Conservation (phyloP, 1,139 yeast species). For the Suhomyces guaymorum region DNA sequence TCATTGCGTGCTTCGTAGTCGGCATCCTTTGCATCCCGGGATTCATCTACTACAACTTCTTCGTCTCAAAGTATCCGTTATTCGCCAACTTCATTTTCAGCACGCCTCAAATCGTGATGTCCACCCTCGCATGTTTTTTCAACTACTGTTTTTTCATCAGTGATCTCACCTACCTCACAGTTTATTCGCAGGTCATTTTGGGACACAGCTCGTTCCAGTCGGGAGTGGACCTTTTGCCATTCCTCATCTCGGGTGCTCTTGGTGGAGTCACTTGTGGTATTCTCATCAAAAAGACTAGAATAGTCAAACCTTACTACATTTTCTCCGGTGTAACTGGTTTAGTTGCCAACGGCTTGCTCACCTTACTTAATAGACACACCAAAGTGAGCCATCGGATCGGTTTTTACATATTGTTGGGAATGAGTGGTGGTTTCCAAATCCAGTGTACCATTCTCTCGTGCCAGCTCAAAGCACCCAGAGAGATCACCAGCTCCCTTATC, state of each 20-base stretch:
- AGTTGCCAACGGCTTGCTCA: slow-evolving; percentile 20
- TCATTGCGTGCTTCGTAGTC: slow-evolving; percentile 17
- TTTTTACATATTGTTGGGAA: slow-evolving; percentile 21
- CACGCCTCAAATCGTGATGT: slow-evolving; percentile 18
- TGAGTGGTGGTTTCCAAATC: slow-evolving; percentile 23
- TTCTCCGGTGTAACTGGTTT: slow-evolving; percentile 21
- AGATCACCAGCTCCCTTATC: slow-evolving; percentile 22
- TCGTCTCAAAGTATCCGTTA: slow-evolving; percentile 18
- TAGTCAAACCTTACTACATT: slow-evolving; percentile 20
- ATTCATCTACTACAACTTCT: slow-evolving; percentile 20
- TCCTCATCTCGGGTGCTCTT: slow-evolving; percentile 20
- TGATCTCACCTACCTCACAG: slow-evolving; percentile 21
- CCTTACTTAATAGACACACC: slow-evolving; percentile 18
- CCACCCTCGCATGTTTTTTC: slow-evolving; percentile 17
- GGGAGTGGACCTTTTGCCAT: slow-evolving; percentile 24
- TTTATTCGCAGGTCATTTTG: slow-evolving; percentile 25
- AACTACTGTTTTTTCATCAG: slow-evolving; percentile 22
- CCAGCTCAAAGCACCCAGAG: slow-evolving; percentile 26
- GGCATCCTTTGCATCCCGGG: slow-evolving; percentile 17
- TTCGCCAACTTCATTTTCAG: slow-evolving; percentile 15
- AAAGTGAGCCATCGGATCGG: slow-evolving; percentile 18
- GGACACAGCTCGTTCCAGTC: slow-evolving; percentile 21
- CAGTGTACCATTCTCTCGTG: slow-evolving; percentile 23
- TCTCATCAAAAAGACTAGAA: slow-evolving; percentile 18
- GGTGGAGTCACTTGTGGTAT: slow-evolving; percentile 21